Evolutionary conservation across 495 filamentous ascomycete species (phyloP).

Genomic region (Friedmanniomyces simplex): DNA sequence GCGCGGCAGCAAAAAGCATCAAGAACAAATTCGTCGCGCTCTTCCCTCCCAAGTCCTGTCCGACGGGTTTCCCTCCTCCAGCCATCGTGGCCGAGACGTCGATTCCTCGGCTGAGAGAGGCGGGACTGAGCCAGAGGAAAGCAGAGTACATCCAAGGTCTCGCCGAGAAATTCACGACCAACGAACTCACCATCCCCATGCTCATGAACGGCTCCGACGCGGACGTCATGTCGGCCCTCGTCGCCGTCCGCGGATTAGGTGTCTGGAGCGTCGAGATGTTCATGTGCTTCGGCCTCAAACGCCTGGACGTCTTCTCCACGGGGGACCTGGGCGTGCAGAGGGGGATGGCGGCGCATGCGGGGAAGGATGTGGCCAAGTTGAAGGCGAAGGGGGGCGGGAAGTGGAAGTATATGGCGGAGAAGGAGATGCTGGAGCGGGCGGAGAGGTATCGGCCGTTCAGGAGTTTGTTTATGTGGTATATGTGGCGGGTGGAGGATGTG

Average conservation of each 20-base stretch:
- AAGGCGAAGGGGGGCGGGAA: constrained; percentile 76
- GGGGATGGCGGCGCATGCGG: constrained; percentile 82
- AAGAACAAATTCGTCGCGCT: constrained; percentile 72
- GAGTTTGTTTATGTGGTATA: constrained; percentile 78
- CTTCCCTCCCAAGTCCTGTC: constrained; percentile 40
- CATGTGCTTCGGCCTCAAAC: constrained; percentile 79
- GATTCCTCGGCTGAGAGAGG: constrained; percentile 60
- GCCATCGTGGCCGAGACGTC: constrained; percentile 51
- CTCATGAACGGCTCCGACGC: constrained; percentile 71
- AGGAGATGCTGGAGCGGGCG: constrained; percentile 77
- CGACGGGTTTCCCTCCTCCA: constrained; percentile 61
- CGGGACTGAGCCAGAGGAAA: constrained; percentile 82
- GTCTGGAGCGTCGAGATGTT: constrained; percentile 97
- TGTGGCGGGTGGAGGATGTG: constrained; percentile 69
- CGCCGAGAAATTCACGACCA: constrained; percentile 64
- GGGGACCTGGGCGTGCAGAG: constrained; percentile 93
- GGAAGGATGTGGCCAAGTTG: constrained; percentile 69
- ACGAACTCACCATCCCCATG: constrained; percentile 64
- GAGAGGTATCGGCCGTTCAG: constrained; percentile 75
- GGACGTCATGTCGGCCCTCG: constrained; percentile 68
- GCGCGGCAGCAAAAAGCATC: constrained; percentile 80
- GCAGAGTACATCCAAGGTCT: constrained; percentile 87
- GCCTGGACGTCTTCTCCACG: constrained; percentile 84
- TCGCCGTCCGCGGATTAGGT: constrained; percentile 78
- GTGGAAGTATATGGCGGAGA: constrained; percentile 94